These are phyloP conservation scores for Raphanus hybrid DNA, from an alignment of 441 rosid species.

Conservation along the genomic window DNA sequence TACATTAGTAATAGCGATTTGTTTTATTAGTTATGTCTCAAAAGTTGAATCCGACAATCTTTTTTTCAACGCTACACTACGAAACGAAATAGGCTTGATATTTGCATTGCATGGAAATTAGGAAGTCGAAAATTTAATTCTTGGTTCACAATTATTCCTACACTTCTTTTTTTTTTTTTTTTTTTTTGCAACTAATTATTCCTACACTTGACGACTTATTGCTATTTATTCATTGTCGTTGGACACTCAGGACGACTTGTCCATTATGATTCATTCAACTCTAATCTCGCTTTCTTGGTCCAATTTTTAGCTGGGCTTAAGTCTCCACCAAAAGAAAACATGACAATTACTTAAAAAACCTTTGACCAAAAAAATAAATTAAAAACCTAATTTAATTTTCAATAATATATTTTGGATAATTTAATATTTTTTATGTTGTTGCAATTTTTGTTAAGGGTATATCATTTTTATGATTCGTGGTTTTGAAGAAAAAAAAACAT, in stretches of 20 bases:
- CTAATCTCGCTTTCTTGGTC: conserved; percentile 24
- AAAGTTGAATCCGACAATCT: neutral
- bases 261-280: conserved; percentile 13
- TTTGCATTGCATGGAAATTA: neutral
- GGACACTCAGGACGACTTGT: conserved; percentile 1
- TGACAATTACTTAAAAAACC: neutral
- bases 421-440: neutral
- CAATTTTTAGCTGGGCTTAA: neutral
- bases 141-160: conserved; percentile 8
- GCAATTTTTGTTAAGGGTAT: neutral
- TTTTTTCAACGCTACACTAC: neutral
- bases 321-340: neutral
- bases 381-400: neutral
- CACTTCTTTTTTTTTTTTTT: too few relatives aligned
- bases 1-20: too few relatives aligned
- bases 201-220: conserved; percentile 7
- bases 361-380: too few relatives aligned
- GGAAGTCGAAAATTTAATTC: neutral
- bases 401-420: neutral
- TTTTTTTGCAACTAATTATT: too few relatives aligned
- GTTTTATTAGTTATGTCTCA: neutral
- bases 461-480: neutral
- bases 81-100: neutral
- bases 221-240: neutral
- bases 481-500: neutral